Evolutionary conservation across 1,139 yeast species (phyloP).

Genomic region (Geotrichum candidum): DNA sequence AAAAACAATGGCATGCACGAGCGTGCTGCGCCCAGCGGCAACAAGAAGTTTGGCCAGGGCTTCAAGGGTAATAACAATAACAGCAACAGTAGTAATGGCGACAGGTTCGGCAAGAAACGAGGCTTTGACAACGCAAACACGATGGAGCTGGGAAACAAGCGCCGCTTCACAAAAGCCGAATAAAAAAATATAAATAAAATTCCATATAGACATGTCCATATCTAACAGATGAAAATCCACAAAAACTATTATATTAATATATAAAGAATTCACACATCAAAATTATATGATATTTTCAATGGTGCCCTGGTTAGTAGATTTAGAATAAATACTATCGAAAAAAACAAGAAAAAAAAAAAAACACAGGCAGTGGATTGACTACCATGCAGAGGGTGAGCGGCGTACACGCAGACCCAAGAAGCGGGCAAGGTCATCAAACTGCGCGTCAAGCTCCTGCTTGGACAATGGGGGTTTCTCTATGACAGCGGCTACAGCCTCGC

Average conservation of each 20-base stretch:
- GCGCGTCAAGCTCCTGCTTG: constrained; percentile 44
- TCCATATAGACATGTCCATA: not conserved
- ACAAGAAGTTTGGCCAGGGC: not conserved
- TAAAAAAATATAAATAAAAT: not conserved
- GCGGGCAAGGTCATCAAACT: constrained; percentile 60
- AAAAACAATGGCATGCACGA: constrained; percentile 7
- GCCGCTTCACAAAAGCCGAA: constrained; percentile 2
- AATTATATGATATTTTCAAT: not conserved
- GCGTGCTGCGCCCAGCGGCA: not conserved
- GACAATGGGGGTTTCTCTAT: constrained; percentile 24
- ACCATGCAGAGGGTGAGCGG: constrained; percentile 50
- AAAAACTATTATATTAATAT: not conserved
- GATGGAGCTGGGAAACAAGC: constrained; percentile 4
- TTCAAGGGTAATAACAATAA: not conserved
- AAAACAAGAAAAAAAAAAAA: not conserved
- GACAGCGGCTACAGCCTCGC: constrained; percentile 27
- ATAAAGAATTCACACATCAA: not conserved
- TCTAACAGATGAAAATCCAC: not conserved
- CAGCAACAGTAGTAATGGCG: not conserved
- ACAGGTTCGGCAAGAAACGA: not conserved
- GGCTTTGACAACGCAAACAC: constrained; percentile 2
- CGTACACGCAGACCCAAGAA: constrained; percentile 58
- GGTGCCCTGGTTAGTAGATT: not conserved
- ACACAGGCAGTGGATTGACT: constrained; percentile 4
- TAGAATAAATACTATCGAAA: not conserved